Percentiles rank a stretch among this genome's conserved stretches.
phyloP scores from a whole-genome alignment of 2,329 filamentous ascomycete genomes.

The Claviceps sorghi region DNA sequence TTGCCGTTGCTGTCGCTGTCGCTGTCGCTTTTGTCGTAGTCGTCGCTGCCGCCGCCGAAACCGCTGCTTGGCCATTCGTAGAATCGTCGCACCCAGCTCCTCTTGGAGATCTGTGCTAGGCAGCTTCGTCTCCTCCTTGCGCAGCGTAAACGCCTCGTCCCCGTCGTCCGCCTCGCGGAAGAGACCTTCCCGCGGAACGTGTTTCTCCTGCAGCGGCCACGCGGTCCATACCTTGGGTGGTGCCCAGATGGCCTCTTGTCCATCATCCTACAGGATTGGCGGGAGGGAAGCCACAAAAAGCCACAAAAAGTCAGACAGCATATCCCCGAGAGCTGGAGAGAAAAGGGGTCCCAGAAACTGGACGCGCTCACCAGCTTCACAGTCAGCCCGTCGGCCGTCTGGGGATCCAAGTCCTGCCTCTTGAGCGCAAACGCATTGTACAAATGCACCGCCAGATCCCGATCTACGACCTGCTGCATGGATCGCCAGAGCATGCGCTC shows the following conservation, averaged over 20 bases:
- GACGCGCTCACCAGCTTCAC: constrained; percentile 12
- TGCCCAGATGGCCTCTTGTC: constrained; percentile 26
- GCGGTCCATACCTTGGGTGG: constrained; percentile 59
- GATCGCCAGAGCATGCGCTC: constrained; percentile 50
- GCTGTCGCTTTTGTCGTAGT: constrained; percentile 1
- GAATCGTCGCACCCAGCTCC: constrained; percentile 48
- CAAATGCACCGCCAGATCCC: constrained; percentile 60
- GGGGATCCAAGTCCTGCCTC: constrained; percentile 14
- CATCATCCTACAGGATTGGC: constrained; percentile 13
- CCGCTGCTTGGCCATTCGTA: constrained; percentile 52
- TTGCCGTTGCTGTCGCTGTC: not conserved
- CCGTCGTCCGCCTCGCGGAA: constrained; percentile 29
- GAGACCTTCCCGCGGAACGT: constrained; percentile 46
- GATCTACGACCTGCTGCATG: constrained; percentile 46
- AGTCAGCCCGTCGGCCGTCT: constrained; percentile 14
- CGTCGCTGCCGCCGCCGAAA: constrained; percentile 27
- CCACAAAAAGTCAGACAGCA: too few relatives aligned
- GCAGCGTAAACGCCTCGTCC: constrained; percentile 37
- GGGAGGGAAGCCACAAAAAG: not conserved
- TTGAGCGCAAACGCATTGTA: constrained; percentile 66
- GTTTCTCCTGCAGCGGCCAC: constrained; percentile 57
- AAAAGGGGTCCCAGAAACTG: not conserved
- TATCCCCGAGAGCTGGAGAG: too few relatives aligned
- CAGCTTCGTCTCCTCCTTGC: constrained; percentile 25
- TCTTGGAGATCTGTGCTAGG: constrained; percentile 55